Evolutionary conservation across 2,329 filamentous ascomycete species (phyloP).

Genomic region (Arthroderma sp.): DNA sequence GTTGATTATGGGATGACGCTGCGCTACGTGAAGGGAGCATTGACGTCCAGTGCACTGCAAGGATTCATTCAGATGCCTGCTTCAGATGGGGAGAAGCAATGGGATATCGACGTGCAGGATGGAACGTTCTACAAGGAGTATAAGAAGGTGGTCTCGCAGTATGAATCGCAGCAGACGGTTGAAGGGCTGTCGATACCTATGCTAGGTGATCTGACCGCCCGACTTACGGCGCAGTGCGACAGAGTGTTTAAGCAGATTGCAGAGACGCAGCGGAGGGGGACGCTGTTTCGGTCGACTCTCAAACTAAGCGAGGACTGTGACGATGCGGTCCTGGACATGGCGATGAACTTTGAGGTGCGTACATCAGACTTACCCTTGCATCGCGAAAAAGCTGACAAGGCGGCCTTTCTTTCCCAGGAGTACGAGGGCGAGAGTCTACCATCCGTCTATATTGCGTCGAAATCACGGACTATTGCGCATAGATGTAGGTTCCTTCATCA

Average conservation of each 20-base stretch:
- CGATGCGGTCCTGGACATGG: conserved; percentile 40
- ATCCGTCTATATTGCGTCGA: conserved; percentile 26
- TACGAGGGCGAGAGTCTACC: conserved; percentile 18
- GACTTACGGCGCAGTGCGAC: conserved; percentile 47
- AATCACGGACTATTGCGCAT: conserved; percentile 24
- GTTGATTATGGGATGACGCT: conserved; percentile 63
- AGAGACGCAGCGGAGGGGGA: conserved; percentile 55
- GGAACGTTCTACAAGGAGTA: conserved; percentile 36
- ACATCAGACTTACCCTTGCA: neutral
- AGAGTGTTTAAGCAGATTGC: conserved; percentile 56
- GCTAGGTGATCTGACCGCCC: conserved; percentile 51
- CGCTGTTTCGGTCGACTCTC: conserved; percentile 51
- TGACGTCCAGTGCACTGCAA: conserved; percentile 54
- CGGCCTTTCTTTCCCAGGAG: conserved; percentile 13
- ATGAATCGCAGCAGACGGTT: conserved; percentile 38
- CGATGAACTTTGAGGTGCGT: conserved; percentile 43
- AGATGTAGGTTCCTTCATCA: conserved; percentile 22
- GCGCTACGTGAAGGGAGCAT: conserved; percentile 61
- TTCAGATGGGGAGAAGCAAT: conserved; percentile 35
- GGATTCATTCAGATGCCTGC: conserved; percentile 40
- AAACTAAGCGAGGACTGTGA: conserved; percentile 34
- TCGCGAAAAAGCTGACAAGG: conserved; percentile 1
- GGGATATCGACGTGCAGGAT: conserved; percentile 28
- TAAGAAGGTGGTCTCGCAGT: conserved; percentile 40
- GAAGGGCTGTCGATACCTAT: conserved; percentile 45